Evolutionary conservation across 129 eudicot species (phyloP).

Genomic region (Flaveria linearis): DNA sequence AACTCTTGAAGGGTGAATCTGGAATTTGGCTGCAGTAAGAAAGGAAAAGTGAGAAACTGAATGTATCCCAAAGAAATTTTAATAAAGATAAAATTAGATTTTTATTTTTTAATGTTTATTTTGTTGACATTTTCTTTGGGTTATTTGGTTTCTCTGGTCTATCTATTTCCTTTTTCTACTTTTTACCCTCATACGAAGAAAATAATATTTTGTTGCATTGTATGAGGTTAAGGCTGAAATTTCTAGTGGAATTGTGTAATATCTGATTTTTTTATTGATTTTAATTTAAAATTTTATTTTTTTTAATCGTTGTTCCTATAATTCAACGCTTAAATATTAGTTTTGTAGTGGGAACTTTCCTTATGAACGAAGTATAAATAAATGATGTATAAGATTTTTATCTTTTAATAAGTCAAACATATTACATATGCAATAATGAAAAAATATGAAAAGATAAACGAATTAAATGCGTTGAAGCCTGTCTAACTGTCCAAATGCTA

Average conservation of each 20-base stretch:
- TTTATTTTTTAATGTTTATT: not conserved
- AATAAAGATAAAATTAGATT: not conserved
- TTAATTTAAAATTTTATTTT: not conserved
- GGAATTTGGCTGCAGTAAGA: constrained; percentile 5
- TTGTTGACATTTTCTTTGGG: not conserved
- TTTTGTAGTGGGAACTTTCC: not conserved
- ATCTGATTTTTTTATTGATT: not conserved
- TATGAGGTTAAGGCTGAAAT: constrained; percentile 30
- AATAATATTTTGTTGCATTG: not conserved
- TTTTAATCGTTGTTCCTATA: not conserved
- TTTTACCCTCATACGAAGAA: constrained; percentile 10
- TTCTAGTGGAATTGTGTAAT: constrained; percentile 24
- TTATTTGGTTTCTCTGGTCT: not conserved
- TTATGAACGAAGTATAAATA: not conserved
- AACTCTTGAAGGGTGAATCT: constrained; percentile 1
- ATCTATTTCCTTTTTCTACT: too few relatives aligned
- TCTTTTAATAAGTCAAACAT: not conserved
- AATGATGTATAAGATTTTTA: not conserved
- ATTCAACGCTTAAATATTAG: not conserved
- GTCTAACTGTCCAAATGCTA: too few relatives aligned
- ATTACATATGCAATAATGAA: too few relatives aligned
- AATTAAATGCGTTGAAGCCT: not conserved
- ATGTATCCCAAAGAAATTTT: not conserved
- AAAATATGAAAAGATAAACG: too few relatives aligned
- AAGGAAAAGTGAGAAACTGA: not conserved